phyloP scores from a whole-genome alignment of 768 basidiomycete genomes.

The Leucocoprinus sp. region DNA sequence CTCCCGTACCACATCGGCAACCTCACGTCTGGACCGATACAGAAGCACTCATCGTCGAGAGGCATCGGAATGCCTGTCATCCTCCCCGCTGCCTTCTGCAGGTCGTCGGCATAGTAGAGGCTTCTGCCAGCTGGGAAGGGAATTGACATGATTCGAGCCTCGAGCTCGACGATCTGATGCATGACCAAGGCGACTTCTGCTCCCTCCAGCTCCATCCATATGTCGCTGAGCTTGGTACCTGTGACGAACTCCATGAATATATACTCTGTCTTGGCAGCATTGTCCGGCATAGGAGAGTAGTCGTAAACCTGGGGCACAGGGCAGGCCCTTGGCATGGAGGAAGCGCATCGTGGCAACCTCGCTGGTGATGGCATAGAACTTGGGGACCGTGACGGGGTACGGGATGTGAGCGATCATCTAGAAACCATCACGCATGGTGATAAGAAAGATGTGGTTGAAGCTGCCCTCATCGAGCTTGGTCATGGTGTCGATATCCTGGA shows the following conservation, averaged over 20 bases:
- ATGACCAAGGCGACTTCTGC: slow-evolving; percentile 25
- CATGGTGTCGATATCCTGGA: slow-evolving; percentile 27
- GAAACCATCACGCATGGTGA: slow-evolving; percentile 24
- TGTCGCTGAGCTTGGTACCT: slow-evolving; percentile 25
- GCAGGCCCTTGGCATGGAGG: slow-evolving; percentile 11
- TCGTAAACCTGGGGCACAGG: slow-evolving; percentile 13
- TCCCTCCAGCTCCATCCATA: slow-evolving; percentile 25
- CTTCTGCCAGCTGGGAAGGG: slow-evolving; percentile 36
- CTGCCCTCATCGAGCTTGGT: slow-evolving; percentile 37
- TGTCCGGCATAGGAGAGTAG: slow-evolving; percentile 19
- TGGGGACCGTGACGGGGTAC: slow-evolving; percentile 21
- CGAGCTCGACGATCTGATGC: slow-evolving; percentile 29
- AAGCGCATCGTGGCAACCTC: slow-evolving; percentile 17
- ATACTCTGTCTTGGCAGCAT: slow-evolving; percentile 24
- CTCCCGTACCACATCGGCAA: slow-evolving; percentile 27
- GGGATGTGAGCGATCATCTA: slow-evolving; percentile 29
- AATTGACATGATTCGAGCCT: slow-evolving; percentile 33
- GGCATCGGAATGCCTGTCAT: slow-evolving; percentile 19
- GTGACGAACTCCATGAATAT: slow-evolving; percentile 29
- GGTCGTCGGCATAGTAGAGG: slow-evolving; percentile 31
- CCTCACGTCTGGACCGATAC: slow-evolving; percentile 23
- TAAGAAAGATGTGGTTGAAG: slow-evolving; percentile 27
- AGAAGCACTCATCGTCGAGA: slow-evolving; percentile 23
- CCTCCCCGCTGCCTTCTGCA: slow-evolving; percentile 23
- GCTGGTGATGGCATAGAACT: slow-evolving; percentile 19